phyloP scores from a whole-genome alignment of 164 flowering plant species.

The Magnolia officinalis region DNA sequence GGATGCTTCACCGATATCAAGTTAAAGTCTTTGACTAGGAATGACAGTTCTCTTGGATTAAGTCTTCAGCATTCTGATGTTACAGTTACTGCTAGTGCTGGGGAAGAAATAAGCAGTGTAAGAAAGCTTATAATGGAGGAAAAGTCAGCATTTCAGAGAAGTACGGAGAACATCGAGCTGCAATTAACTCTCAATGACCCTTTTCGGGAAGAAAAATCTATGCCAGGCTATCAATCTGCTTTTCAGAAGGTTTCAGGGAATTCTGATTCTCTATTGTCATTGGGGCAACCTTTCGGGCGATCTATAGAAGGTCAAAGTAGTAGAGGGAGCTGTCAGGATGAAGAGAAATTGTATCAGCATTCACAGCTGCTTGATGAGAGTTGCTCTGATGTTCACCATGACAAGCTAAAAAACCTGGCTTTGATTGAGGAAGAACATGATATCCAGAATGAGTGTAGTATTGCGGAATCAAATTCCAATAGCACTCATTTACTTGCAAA shows the following conservation, averaged over 20 bases:
- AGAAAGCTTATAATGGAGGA: conserved; percentile 7
- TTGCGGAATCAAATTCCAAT: background rate
- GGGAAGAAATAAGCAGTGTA: conserved; percentile 9
- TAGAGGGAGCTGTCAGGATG: conserved; percentile 12
- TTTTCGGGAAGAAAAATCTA: background rate
- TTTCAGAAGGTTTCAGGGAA: background rate
- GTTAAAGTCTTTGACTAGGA: conserved; percentile 11
- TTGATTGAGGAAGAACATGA: conserved; percentile 16
- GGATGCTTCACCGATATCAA: conserved; percentile 6
- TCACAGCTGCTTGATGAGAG: conserved; percentile 30
- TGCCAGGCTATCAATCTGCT: background rate
- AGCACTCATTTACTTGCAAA: conserved; percentile 17
- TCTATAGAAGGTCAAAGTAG: conserved; percentile 5
- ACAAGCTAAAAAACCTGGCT: background rate
- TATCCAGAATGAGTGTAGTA: background rate
- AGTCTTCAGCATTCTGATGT: conserved; percentile 3
- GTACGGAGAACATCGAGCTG: conserved; percentile 17
- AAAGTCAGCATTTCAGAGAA: conserved; percentile 3
- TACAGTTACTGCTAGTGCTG: conserved; percentile 13
- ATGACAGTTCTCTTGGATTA: conserved; percentile 10
- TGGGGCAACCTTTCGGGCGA: background rate
- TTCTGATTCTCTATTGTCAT: background rate
- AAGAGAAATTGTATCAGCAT: conserved; percentile 21
- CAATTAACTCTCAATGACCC: conserved; percentile 23
- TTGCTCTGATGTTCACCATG: conserved; percentile 7